Evolutionary conservation across 805 yeast genomes (phyloP).

Genomic region (Cyberlindnera galapagoensis): DNA sequence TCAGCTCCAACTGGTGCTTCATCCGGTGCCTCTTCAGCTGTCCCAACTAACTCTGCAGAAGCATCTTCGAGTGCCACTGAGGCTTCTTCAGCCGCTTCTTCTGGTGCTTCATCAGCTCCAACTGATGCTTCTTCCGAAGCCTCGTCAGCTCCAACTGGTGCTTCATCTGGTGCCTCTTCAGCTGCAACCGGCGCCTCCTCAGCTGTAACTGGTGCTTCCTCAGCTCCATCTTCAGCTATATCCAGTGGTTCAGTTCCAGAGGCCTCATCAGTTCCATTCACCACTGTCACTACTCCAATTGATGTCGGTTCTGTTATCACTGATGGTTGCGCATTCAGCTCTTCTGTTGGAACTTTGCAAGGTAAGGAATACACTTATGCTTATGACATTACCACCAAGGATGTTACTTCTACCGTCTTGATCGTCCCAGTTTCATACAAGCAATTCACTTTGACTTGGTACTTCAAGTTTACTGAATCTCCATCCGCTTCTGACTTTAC

Average conservation of each 20-base stretch:
- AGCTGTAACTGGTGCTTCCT: constrained; percentile 1
- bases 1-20: too few relatives aligned
- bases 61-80: constrained; percentile 1
- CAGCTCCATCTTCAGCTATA: too few relatives aligned
- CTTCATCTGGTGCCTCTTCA: constrained; percentile 1
- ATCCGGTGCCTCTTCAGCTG: constrained; percentile 3
- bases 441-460: constrained; percentile 13
- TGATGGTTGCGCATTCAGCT: constrained; percentile 1
- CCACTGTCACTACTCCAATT: constrained; percentile 3
- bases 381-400: constrained; percentile 1
- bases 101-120: too few relatives aligned
- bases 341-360: constrained; percentile 4
- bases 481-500: constrained; percentile 9
- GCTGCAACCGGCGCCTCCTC: neutral
- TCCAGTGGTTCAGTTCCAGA: too few relatives aligned
- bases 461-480: constrained; percentile 8
- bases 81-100: constrained; percentile 1
- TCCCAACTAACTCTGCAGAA: constrained; percentile 1
- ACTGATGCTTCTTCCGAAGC: neutral
- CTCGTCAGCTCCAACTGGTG: neutral
- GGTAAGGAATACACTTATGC: constrained; percentile 2
- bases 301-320: constrained; percentile 1
- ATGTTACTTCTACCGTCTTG: constrained; percentile 1
- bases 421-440: constrained; percentile 4
- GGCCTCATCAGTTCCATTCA: neutral